These are phyloP conservation scores for Magnolia officinalis DNA, from an alignment of 164 flowering plant species.

Conservation along the genomic window DNA sequence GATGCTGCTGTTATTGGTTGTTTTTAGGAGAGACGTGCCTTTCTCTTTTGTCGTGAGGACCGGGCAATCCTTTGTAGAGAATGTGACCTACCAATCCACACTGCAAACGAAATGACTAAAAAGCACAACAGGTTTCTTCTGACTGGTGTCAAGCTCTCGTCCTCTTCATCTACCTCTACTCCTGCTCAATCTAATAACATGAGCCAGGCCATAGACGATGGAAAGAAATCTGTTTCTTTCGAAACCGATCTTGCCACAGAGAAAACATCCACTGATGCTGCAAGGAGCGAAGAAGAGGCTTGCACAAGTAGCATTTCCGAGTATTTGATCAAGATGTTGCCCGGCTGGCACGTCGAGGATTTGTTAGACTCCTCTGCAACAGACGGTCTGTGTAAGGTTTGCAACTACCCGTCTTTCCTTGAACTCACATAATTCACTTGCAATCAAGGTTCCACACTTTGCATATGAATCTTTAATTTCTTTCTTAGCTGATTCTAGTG, in stretches of 20 bases:
- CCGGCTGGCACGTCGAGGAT: constrained; percentile 95
- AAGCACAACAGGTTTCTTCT: constrained; percentile 80
- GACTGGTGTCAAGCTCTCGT: constrained; percentile 73
- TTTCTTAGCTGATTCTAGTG: neutral
- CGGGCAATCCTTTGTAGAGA: constrained; percentile 82
- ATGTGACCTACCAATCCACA: constrained; percentile 79
- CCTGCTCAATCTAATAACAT: neutral
- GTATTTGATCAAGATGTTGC: constrained; percentile 73
- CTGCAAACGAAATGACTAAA: constrained; percentile 59
- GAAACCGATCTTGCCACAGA: neutral
- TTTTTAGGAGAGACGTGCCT: constrained; percentile 67
- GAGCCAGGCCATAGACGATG: neutral
- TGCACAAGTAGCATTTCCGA: constrained; percentile 75
- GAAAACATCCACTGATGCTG: neutral
- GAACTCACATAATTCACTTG: too few relatives aligned
- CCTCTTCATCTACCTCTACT: constrained; percentile 21
- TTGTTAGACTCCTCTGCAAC: constrained; percentile 50
- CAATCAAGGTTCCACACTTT: too few relatives aligned
- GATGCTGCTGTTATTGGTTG: neutral
- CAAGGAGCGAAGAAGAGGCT: constrained; percentile 12
- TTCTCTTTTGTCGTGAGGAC: constrained; percentile 84
- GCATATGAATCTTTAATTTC: too few relatives aligned
- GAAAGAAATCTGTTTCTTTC: neutral
- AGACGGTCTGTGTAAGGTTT: constrained; percentile 62
- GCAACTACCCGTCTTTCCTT: constrained; percentile 6